Base-by-base conservation (phyloP, 495 filamentous ascomycete genomes). In the Neurospora discreta region DNA sequence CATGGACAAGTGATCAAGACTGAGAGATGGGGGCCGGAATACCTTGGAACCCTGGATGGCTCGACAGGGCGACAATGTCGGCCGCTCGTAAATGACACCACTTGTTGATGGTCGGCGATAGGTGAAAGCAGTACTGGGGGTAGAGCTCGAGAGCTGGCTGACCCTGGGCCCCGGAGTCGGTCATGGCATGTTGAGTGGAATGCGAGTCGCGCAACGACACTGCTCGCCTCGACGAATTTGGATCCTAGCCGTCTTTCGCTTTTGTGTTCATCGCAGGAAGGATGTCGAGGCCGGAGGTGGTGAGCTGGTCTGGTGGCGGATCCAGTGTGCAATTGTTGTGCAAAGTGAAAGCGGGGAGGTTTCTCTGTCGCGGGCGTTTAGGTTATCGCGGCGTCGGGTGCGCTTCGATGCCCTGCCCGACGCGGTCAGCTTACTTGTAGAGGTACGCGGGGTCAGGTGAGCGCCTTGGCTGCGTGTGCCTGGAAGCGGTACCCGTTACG, bases 91-190 rank as follows among this genome's bases (percentile, higher is more conserved):
- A 82, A 72, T 92, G 92, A 78, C 91, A 93, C 95, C 93, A 98
- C 76, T 84, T 81, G 77, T 89, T 89, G 81, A 92, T 90, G 20
- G 94, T 98, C 11, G 92, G 92, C 10, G 96, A 97, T 8, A 90
- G 86, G 70, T 85, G 81, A 80, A 94, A 97, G 83, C 93, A 96
- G 80, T 90, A 96, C 20, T 90, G 89, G 18, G 93, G 93, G 78
- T 97, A 97, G 78, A 92, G 58, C 20, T 83, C 52, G 80, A 15
- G 52, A 18, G 26, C 13, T 65, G 52, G 52, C 52, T 60, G 26
- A 26, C 26, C 52, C 52, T 60, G 52, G 0, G 68, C 20, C 68
- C 73, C 72, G 74, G 74, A 72, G 77, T 76, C 78, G 80, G 81
- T 86, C 87, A 89, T 90, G 79, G 87, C 82, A 87, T 83, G 74